Conservation (phyloP, 768 basidiomycete genomes). For the Leccinum longicurvipes region DNA sequence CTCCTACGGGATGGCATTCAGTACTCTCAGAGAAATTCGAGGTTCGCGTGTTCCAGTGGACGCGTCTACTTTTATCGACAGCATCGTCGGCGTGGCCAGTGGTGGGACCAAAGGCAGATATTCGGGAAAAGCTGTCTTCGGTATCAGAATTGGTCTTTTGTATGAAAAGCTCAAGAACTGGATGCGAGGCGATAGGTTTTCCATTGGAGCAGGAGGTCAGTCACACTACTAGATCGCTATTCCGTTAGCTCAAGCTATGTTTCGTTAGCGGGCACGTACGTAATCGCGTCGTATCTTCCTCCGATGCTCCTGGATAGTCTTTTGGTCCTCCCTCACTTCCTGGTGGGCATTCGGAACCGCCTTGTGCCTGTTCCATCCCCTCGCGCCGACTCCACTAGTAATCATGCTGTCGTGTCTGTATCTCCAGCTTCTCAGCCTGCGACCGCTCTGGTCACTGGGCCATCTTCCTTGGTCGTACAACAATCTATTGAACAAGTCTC, state of each 20-base stretch:
- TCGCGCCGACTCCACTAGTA: slow-evolving; percentile 33
- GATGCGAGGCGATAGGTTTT: slow-evolving; percentile 64
- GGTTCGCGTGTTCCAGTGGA: slow-evolving; percentile 54
- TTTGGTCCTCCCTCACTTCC: slow-evolving; percentile 61
- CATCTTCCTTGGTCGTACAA: background rate
- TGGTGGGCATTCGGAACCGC: slow-evolving; percentile 60
- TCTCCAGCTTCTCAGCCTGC: slow-evolving; percentile 12
- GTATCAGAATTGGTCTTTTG: slow-evolving; percentile 41
- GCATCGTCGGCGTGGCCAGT: slow-evolving; percentile 57
- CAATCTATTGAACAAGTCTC: slow-evolving; percentile 4
- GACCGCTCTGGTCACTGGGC: slow-evolving; percentile 3
- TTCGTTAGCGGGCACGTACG: slow-evolving; percentile 63
- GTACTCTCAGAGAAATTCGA: slow-evolving; percentile 40
- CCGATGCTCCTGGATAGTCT: slow-evolving; percentile 59
- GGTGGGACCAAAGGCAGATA: slow-evolving; percentile 42
- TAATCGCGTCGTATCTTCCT: slow-evolving; percentile 68
- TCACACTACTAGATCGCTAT: slow-evolving; percentile 1
- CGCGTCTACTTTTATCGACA: slow-evolving; percentile 55
- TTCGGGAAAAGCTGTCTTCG: slow-evolving; percentile 41
- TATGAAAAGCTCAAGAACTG: slow-evolving; percentile 47
- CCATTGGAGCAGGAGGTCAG: slow-evolving; percentile 79
- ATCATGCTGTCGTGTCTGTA: slow-evolving; percentile 20
- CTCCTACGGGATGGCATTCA: slow-evolving; percentile 70
- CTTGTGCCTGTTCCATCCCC: slow-evolving; percentile 51
- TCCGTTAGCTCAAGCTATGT: slow-evolving; percentile 7